phyloP scores from a whole-genome alignment of 2,329 filamentous ascomycete genomes.

The Ilyonectria mors-panacis region DNA sequence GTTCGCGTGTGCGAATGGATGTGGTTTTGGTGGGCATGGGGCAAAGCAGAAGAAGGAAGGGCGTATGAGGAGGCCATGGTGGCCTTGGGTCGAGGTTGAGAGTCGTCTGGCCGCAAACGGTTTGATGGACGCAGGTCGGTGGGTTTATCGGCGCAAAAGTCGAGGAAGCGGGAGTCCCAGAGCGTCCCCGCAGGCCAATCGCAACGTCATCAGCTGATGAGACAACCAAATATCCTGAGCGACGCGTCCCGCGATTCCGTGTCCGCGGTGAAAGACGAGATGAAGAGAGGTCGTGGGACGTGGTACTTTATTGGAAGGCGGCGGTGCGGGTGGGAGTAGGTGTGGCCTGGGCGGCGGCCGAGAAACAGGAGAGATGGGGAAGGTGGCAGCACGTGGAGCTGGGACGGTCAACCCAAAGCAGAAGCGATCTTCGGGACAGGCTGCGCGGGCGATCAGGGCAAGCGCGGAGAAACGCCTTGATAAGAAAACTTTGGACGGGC shows the following conservation, averaged over 20 bases:
- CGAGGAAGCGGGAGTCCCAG: slow-evolving; percentile 36
- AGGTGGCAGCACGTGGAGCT: slow-evolving; percentile 46
- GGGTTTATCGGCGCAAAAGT: slow-evolving; percentile 40
- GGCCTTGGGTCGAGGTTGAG: slow-evolving; percentile 12
- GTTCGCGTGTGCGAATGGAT: slow-evolving; percentile 58
- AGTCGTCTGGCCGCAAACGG: slow-evolving; percentile 10
- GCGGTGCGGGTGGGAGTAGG: slow-evolving; percentile 30
- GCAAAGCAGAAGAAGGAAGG: slow-evolving; percentile 66
- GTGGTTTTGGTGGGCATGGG: slow-evolving; percentile 62
- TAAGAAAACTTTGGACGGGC: slow-evolving; percentile 5
- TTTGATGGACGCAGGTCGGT: slow-evolving; percentile 25
- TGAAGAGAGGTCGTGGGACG: slow-evolving; percentile 39
- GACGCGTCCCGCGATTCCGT: slow-evolving; percentile 30
- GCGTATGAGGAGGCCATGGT: slow-evolving; percentile 68
- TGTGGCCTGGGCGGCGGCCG: slow-evolving; percentile 35
- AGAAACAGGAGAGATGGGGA: slow-evolving; percentile 42
- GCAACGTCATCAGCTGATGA: slow-evolving; percentile 45
- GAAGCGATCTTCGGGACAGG: slow-evolving; percentile 43
- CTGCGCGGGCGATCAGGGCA: slow-evolving; percentile 8
- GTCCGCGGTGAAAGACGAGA: slow-evolving; percentile 18
- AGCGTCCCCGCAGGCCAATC: slow-evolving; percentile 41
- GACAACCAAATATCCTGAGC: slow-evolving; percentile 20
- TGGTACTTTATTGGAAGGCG: slow-evolving; percentile 30
- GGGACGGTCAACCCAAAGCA: slow-evolving; percentile 40
- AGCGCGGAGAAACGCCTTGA: neutral